These are phyloP conservation scores for Lasiodiplodia hormozganensis DNA, from an alignment of 2,329 filamentous ascomycete species.

Conservation along the genomic window DNA sequence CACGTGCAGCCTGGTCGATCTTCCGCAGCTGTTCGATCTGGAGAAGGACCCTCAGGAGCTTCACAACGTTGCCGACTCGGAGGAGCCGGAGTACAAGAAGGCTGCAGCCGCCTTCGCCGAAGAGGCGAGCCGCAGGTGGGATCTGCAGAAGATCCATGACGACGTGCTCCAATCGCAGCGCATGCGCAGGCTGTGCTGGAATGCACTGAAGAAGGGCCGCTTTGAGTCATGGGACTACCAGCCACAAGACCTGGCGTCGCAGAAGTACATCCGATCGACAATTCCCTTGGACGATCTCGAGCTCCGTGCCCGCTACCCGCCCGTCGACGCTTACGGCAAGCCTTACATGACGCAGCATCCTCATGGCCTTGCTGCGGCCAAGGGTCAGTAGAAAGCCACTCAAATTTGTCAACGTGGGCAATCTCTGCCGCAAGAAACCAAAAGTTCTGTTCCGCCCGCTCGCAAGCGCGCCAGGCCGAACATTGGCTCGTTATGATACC, in stretches of 20 bases:
- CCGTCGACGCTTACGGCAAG: slow-evolving; percentile 55
- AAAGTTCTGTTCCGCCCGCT: slow-evolving; percentile 1
- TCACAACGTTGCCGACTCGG: slow-evolving; percentile 67
- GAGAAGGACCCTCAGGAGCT: slow-evolving; percentile 76
- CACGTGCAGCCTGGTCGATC: slow-evolving; percentile 82
- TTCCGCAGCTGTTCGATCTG: slow-evolving; percentile 84
- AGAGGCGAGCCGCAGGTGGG: slow-evolving; percentile 79
- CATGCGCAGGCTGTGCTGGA: slow-evolving; percentile 78
- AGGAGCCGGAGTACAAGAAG: slow-evolving; percentile 47
- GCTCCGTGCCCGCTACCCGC: slow-evolving; percentile 74
- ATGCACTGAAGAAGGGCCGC: slow-evolving; percentile 75
- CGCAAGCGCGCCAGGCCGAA: slow-evolving; percentile 19
- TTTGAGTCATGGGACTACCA: slow-evolving; percentile 88
- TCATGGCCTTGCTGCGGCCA: slow-evolving; percentile 45
- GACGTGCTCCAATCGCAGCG: slow-evolving; percentile 80
- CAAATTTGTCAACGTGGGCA: neutral
- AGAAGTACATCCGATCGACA: slow-evolving; percentile 84
- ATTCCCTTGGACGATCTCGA: slow-evolving; percentile 83
- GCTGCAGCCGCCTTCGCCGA: slow-evolving; percentile 68
- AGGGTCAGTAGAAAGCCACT: slow-evolving; percentile 38
- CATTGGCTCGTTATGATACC: slow-evolving; percentile 5
- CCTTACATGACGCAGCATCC: slow-evolving; percentile 41
- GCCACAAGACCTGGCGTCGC: slow-evolving; percentile 71
- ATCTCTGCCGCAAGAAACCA: neutral
- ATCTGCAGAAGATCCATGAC: slow-evolving; percentile 77